Base-by-base conservation (phyloP, 345 rosid genomes). In the Barbarea vulgaris region DNA sequence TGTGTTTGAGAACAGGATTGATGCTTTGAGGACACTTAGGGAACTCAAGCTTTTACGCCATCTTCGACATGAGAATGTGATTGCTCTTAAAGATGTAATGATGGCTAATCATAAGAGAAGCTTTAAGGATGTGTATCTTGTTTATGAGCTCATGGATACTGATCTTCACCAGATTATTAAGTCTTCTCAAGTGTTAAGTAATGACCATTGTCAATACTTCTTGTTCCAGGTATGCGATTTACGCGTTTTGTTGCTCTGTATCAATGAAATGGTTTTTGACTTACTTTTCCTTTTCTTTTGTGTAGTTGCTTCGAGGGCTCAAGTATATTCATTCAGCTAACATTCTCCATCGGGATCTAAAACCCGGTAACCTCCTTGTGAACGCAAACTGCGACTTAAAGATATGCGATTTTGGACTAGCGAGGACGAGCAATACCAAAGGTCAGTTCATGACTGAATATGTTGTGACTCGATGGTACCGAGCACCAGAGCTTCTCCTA, bases 401-500 rank as follows among this genome's bases (percentile, higher is more conserved):
- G 81, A 89, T 93, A 53, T 89, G 98, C 10, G 95, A 93, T 59
- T 93, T 93, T 55, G 97, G 98, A 42, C 75, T 93, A 76, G 98
- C 97, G 7, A 83, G 98, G 46, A 89, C 93, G 5, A 89, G 93
- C 82, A 91, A 73, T 70, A 86, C 86, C n/a, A 84, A 83, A 75
- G 91, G 81, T 67, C 93, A 89, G 76, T 87, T 89, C 86, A 93
- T 90, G 98, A 93, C 98, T 1, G 94, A 92, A 70, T 92, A 92
- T 74, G 97, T 92, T 33, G 96, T 88, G 47, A 90, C 96, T 56
- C 85, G 95, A 59, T 93, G 98, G 97, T 90, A 93, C 76, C 79
- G 97, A 39, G 97, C 97, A 63, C 97, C 98, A 12, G 97, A 93
- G 79, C 98, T 93, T 51, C 95, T 93, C 30, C 93, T 93, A 19